Evolutionary conservation across 2,329 filamentous ascomycete genomes (phyloP), one percentile per base, ranked within the genome.

Genomic region (Fusarium tjaetaba): DNA sequence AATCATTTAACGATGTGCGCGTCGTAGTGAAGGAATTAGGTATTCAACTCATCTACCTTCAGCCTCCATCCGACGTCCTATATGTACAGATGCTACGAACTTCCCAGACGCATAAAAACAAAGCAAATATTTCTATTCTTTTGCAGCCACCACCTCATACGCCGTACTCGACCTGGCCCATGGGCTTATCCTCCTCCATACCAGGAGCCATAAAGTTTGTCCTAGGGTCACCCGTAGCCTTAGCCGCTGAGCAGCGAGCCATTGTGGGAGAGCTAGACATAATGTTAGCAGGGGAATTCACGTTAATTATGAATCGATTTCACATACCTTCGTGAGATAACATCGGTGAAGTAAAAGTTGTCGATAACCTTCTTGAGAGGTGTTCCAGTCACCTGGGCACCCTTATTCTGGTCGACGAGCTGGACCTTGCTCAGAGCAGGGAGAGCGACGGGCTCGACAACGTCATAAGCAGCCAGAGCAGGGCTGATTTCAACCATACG

Each of bases 261-360:
- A 99, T 99, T 66, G 96, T 99, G 58, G 96, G 95, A 72, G 95
- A 98, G 87, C 95, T 97, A 24, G n/a, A 22, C 5, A 30, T 39
- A 32, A 28, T 30, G 66, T 83, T 74, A 82, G 74, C 64, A 70
- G 2, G 24, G 59, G 38, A 14, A 71, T 45, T 48, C 52, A 14
- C 56, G 6, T 22, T 46, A 49, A 34, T 64, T 67, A 73, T 49
- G 41, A 61, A 57, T 38, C 30, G 39, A 61, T 24, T 49, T 39
- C 51, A 86, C 91, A 83, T 86, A 96, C 94, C 94, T 98, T 89
- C 96, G 92, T 43, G 95, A 97, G 83, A 99, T 98, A 66, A 92
- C 91, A 85, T 99, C 96, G 83, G 96, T 99, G 85, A 98, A 97
- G 87, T 95, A 99, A 84, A 99, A 99, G 87, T 99, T 94, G 79